Evolutionary conservation across 2,329 filamentous ascomycete species (phyloP).

Genomic region (Nothomitra cinnamomea): DNA sequence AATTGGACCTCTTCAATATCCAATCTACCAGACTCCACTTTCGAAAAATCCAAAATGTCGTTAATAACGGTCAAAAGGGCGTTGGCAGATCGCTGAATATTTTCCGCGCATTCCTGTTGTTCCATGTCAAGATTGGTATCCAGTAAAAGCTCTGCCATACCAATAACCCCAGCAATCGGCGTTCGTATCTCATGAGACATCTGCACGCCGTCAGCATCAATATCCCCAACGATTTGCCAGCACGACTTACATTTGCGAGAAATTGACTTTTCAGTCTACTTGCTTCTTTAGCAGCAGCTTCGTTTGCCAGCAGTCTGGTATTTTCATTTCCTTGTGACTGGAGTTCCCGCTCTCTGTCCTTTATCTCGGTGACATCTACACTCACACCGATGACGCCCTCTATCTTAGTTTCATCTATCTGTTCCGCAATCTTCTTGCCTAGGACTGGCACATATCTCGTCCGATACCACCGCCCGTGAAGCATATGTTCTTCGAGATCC

Average conservation of each 20-base stretch:
- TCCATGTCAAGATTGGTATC: constrained; percentile 36
- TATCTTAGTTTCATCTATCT: constrained; percentile 30
- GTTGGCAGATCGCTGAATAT: constrained; percentile 45
- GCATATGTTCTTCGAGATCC: constrained; percentile 45
- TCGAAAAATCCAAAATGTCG: constrained; percentile 34
- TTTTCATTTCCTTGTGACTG: constrained; percentile 52
- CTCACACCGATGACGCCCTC: constrained; percentile 64
- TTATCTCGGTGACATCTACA: constrained; percentile 62
- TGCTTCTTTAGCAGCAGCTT: constrained; percentile 63
- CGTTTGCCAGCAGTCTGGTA: constrained; percentile 51
- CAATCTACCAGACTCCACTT: constrained; percentile 36
- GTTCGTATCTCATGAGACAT: constrained; percentile 43
- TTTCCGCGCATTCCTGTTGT: constrained; percentile 45
- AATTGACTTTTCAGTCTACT: constrained; percentile 68
- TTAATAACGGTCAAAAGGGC: constrained; percentile 35
- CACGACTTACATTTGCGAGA: constrained; percentile 38
- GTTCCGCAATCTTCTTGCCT: constrained; percentile 15
- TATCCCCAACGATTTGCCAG: neutral
- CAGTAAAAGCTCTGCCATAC: constrained; percentile 44
- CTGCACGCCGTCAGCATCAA: constrained; percentile 33
- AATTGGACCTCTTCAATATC: constrained; percentile 52
- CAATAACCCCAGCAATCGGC: constrained; percentile 36
- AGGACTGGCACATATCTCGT: constrained; percentile 53
- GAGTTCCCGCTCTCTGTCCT: constrained; percentile 44
- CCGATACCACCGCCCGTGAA: constrained; percentile 47